phyloP scores from a whole-genome alignment of 768 basidiomycete genomes.

The Leccinum broughii region DNA sequence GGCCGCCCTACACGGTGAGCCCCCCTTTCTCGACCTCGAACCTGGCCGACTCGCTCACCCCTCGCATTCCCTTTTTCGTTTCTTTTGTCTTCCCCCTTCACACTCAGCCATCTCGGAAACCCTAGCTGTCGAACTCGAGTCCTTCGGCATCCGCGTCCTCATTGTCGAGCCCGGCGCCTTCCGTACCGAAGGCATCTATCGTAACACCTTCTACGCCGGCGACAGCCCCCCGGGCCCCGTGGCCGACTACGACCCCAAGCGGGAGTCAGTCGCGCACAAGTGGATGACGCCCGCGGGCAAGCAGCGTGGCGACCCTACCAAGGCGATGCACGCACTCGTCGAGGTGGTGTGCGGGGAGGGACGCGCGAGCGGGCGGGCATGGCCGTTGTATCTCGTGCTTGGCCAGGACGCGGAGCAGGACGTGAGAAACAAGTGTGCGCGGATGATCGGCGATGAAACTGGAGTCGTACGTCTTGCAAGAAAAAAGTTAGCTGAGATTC shows the following conservation, averaged over 20 bases:
- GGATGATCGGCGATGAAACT: constrained; percentile 33
- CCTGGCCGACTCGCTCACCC: background rate
- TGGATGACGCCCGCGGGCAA: constrained; percentile 42
- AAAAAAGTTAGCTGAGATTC: no score
- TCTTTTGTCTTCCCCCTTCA: background rate
- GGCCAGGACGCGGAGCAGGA: constrained; percentile 56
- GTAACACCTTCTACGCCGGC: constrained; percentile 35
- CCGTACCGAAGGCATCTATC: constrained; percentile 58
- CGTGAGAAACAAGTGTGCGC: constrained; percentile 47
- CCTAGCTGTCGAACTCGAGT: constrained; percentile 52
- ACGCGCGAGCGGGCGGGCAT: constrained; percentile 43
- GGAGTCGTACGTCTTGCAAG: no score
- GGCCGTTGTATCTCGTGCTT: constrained; percentile 50
- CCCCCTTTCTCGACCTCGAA: background rate
- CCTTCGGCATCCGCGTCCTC: constrained; percentile 55
- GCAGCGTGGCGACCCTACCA: constrained; percentile 56
- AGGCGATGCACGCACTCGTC: constrained; percentile 52
- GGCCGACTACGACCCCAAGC: constrained; percentile 47
- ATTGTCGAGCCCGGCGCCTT: constrained; percentile 62
- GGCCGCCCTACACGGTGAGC: constrained; percentile 58
- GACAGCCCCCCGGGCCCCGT: constrained; percentile 40
- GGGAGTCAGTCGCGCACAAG: constrained; percentile 31
- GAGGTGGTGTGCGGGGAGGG: constrained; percentile 53
- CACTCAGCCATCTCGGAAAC: constrained; percentile 55
- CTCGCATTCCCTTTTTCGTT: background rate